These are phyloP conservation scores for Trichoderma asperelloides DNA, from an alignment of 495 filamentous ascomycete genomes.

Conservation along the genomic window DNA sequence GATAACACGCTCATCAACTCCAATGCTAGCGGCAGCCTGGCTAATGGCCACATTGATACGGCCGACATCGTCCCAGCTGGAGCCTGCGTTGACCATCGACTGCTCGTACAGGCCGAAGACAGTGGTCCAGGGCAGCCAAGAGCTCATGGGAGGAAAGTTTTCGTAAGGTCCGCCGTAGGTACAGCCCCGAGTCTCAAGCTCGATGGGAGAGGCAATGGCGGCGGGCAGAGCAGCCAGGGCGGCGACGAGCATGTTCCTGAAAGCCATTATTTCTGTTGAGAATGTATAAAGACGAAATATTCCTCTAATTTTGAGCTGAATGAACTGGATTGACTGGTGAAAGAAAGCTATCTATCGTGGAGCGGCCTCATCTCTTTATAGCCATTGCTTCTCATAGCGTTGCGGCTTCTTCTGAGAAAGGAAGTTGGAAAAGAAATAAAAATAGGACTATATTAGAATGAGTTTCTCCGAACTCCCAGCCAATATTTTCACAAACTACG, in stretches of 20 bases:
- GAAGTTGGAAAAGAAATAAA: not conserved
- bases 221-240: not conserved
- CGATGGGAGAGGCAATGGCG: not conserved
- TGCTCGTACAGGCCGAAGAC: conserved; percentile 31
- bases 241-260: not conserved
- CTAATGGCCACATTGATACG: conserved; percentile 25
- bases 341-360: not conserved
- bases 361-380: not conserved
- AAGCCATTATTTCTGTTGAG: not conserved
- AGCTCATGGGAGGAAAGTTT: conserved; percentile 25
- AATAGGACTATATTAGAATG: not conserved
- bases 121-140: conserved; percentile 28
- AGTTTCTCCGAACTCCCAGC: too few relatives aligned
- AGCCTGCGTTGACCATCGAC: conserved; percentile 23
- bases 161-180: conserved; percentile 25
- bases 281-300: not conserved
- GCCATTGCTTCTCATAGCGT: not conserved
- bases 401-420: not conserved
- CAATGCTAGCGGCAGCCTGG: conserved; percentile 21
- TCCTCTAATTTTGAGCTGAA: not conserved
- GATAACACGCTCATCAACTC: conserved; percentile 36
- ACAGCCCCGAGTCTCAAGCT: not conserved
- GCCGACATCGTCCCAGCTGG: conserved; percentile 27
- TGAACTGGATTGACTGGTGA: not conserved
- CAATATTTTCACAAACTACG: too few relatives aligned